Conservation (phyloP, 768 basidiomycete genomes). For the Cantharellus anzutake region DNA sequence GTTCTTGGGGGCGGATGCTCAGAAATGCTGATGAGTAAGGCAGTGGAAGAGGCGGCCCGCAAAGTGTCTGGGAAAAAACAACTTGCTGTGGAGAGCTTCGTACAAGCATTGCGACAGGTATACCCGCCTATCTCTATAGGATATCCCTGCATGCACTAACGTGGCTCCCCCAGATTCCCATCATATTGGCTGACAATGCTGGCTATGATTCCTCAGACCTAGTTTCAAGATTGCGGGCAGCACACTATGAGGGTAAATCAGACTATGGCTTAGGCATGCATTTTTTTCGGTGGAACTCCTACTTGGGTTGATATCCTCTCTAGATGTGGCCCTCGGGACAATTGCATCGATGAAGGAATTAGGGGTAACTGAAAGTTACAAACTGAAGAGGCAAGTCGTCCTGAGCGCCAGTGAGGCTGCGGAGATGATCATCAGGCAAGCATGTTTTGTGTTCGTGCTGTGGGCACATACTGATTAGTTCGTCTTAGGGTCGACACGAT, state of each 20-base stretch:
- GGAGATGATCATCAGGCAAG: conserved; percentile 93
- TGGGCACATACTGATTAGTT: background rate
- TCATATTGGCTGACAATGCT: conserved; percentile 91
- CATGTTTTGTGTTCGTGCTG: conserved; percentile 6
- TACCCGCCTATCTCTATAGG: background rate
- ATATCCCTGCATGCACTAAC: background rate
- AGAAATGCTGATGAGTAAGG: conserved; percentile 95
- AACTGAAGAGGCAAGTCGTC: conserved; percentile 90
- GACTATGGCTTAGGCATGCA: conserved; percentile 77
- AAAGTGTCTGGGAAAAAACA: conserved; percentile 87
- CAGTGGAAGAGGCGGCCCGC: conserved; percentile 75
- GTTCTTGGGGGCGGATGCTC: conserved; percentile 94
- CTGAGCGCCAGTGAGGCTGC: conserved; percentile 88
- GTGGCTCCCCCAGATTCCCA: conserved; percentile 47
- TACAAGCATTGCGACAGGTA: conserved; percentile 56
- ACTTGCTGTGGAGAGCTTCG: conserved; percentile 85
- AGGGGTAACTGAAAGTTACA: conserved; percentile 92
- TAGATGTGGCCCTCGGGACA: conserved; percentile 76
- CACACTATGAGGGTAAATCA: conserved; percentile 73
- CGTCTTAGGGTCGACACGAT: conserved; percentile 71
- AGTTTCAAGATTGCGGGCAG: conserved; percentile 73
- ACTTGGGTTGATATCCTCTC: background rate
- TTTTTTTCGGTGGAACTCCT: background rate
- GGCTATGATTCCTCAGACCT: conserved; percentile 96
- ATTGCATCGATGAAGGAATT: conserved; percentile 77